Conservation (phyloP, 139 green algal genomes). For the Chlamydomonas sphaeroides region DNA sequence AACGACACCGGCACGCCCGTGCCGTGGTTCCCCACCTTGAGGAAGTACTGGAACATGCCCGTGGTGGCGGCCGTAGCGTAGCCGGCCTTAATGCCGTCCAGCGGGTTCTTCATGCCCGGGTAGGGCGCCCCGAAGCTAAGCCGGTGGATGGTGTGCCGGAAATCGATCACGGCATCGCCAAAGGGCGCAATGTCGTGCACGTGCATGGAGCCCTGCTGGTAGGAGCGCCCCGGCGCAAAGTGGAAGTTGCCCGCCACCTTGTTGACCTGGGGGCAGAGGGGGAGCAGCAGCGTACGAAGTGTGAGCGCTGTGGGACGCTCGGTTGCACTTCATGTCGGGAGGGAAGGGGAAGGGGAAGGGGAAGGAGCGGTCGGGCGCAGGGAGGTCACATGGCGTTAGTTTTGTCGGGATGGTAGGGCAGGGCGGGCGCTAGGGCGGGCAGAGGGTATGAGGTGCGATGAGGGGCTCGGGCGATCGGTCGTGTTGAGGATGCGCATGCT, state of each 20-base stretch:
- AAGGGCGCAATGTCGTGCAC: slow-evolving; percentile 95
- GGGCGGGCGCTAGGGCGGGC: too few species aligned
- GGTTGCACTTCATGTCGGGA: too few species aligned
- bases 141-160: slow-evolving; percentile 86
- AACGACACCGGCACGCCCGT: too few species aligned
- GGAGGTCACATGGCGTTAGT: too few species aligned
- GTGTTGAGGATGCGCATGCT: too few species aligned
- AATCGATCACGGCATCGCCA: slow-evolving; percentile 61
- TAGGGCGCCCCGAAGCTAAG: slow-evolving; percentile 67
- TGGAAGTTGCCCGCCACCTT: slow-evolving; percentile 95
- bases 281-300: background rate
- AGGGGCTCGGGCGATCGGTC: too few species aligned
- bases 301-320: too few species aligned
- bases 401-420: too few species aligned
- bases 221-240: slow-evolving; percentile 90
- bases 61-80: slow-evolving; percentile 24
- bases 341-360: background rate
- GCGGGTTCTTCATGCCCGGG: slow-evolving; percentile 85
- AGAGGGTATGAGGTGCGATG: too few species aligned
- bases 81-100: slow-evolving; percentile 69
- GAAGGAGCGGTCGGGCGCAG: too few species aligned
- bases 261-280: slow-evolving; percentile 62
- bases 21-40: slow-evolving; percentile 92
- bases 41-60: slow-evolving; percentile 97
- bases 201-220: slow-evolving; percentile 90